Base-by-base conservation (phyloP, 345 rosid genomes). In the Turnera subulata region DNA sequence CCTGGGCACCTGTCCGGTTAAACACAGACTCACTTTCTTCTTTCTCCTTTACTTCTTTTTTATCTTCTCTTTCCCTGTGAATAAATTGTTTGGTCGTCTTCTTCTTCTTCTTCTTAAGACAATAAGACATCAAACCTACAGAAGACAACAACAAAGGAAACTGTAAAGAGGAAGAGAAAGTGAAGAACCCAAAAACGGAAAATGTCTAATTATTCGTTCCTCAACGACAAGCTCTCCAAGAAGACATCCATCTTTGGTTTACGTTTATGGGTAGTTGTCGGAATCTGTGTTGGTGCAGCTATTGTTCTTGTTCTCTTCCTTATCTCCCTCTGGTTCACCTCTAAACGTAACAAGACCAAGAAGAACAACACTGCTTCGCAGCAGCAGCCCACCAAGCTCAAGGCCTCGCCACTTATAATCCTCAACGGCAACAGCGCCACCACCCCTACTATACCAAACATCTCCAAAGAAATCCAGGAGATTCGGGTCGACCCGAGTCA, bases 251-350 rank as follows among this genome's bases (percentile, higher is more conserved):
- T 65, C 26, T 65, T 88, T 39, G 86, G 84, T 32, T 65, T 84
- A 29, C 84, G 91, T 53, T 58, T 89, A 54, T 86, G 98, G 96
- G 84, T 86, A 0, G 88, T 89, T 12, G 83, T 84, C 55, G 93
- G 98, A 38, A 75, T 92, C 42, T 84, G 91, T 63, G 95, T 88
- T 6, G 96, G 96, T 43, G 86, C 91, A 17, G 84, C 79, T 32
- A 83, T 92, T 16, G 95, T 92, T 39, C 65, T 92, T 43, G 55
- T 86, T 59, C 96, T 92, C 58, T 85, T 86, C 72, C 71, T 92
- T 29, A 75, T 92, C 38, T 92, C 95, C 32, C 89, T 89, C 58
- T 86, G 94, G 91, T 76, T 92, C 80, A 84, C 90, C 40, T 76
- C 89, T 53, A 79, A 66, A 72, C 76, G 91, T 68, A 76, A 76